A percentile compares a stretch with the other conserved stretches of the same genome.
phyloP scores from a whole-genome alignment of 768 basidiomycete genomes.

The Lactifluus subvellereus region DNA sequence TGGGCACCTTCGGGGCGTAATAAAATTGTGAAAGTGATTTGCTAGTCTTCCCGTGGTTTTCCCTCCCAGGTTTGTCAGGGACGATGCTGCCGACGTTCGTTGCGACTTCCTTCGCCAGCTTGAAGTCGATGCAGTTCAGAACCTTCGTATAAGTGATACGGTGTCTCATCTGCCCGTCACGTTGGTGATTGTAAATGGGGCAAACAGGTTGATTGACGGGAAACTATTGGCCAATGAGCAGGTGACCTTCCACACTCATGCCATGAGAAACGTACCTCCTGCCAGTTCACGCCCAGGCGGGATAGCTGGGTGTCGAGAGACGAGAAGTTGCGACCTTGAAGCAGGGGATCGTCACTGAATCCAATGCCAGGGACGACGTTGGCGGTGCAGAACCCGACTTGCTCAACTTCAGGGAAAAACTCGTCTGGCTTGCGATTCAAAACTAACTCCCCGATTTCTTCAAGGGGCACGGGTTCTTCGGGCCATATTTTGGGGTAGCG shows the following conservation, averaged over 20 bases:
- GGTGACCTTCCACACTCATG: not conserved
- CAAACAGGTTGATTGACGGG: conserved; percentile 82
- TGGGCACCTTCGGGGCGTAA: conserved; percentile 49
- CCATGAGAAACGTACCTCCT: conserved; percentile 40
- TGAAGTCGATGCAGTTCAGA: conserved; percentile 67
- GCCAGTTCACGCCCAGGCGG: conserved; percentile 76
- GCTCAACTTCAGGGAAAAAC: conserved; percentile 84
- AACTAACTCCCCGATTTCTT: conserved; percentile 71
- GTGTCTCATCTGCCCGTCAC: conserved; percentile 54
- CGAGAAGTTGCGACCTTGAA: conserved; percentile 83
- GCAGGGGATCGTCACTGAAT: conserved; percentile 70
- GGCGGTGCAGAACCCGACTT: conserved; percentile 80
- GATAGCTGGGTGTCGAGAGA: conserved; percentile 84
- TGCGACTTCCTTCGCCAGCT: conserved; percentile 67
- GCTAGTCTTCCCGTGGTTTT: conserved; percentile 54
- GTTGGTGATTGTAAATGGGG: conserved; percentile 64
- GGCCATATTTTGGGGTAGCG: conserved; percentile 79
- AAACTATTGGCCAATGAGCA: conserved; percentile 37
- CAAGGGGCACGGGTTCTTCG: conserved; percentile 70
- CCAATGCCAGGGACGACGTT: conserved; percentile 49
- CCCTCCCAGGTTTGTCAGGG: conserved; percentile 45
- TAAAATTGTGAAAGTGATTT: conserved; percentile 54
- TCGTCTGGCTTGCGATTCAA: conserved; percentile 60
- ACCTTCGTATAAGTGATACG: conserved; percentile 60
- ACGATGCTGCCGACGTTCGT: conserved; percentile 53